Evolutionary conservation across 1,284 basidiomycete species (phyloP), one percentile per base, ranked within the genome.

Genomic region (Boletus austroedulis): DNA sequence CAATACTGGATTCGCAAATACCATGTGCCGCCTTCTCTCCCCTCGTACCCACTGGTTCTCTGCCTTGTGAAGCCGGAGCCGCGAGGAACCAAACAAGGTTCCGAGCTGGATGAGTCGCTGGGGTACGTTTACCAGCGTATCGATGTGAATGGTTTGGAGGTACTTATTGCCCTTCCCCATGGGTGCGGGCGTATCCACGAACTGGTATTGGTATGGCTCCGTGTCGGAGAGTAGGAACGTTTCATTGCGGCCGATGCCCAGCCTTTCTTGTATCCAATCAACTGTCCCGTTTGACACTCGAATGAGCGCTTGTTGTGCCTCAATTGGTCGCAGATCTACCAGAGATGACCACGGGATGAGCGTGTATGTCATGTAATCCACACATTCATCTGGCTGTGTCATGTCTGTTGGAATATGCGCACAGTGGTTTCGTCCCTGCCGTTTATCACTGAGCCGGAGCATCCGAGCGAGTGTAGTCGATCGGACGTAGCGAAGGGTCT

Each of bases 321-420:
- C 54, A 17, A 71, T 44, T 0, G 53, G 49, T 3, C 74, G 66
- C 6, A 83, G 64, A 66, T 91, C 76, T 52, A 90, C 77, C n/a
- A 92, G 74, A 79, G 82, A 86, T 43, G 79, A 77, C 86, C 89
- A 91, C 9, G 86, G 78, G 12, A 90, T 69, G 53, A 80, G 70
- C 4, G 87, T 89, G 64, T 83, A 87, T 26, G 82, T 75, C 62
- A 74, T 77, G 65, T 82, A 84, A 54, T 80, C 79, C 36, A 77
- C 67, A 64, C 90, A 91, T 70, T 89, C 87, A 19, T 75, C 67
- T 5, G 82, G 79, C 0, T 66, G 57, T 17, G 76, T 63, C 14
- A 75, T 50, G 32, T 70, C 63, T 31, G 56, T 44, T 19, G 75
- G 66, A 36, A 76, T 60, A 48, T 61, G 62, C 36, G 77, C 71